Base-by-base conservation (phyloP, 208 protist genomes). In the Trypanosoma conorhini region DNA sequence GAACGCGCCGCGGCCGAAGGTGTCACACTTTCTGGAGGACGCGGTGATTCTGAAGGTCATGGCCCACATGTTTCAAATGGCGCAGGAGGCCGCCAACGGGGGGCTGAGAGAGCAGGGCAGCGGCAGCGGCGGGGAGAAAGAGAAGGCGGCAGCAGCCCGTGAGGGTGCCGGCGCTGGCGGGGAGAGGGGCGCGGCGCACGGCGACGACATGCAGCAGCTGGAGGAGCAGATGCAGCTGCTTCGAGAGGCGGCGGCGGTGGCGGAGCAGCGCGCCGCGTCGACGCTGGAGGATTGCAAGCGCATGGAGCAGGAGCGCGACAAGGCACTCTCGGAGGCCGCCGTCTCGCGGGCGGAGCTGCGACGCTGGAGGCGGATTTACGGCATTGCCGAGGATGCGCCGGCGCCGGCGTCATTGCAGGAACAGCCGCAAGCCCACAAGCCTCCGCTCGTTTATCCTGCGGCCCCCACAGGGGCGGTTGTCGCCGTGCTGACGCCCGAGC, bases 251-350 rank as follows among this genome's bases (percentile, higher is more conserved):
- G 77, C 62, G 0, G 68, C 77, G 21, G 73, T 81, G 40, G 73
- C 85, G 9, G 89, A 88, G 77, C 71, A 67, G 30, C 83, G 74
- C 54, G 68, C 71, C 8, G 79, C 42, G 26, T 60, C 66, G n/a
- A 50, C 80, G 1, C 58, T 70, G 12, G 54, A 55, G 22, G 65
- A 79, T 22, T 73, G 67, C 50, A 65, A 56, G 24, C 65, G 62
- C 10, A 64, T 87, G 8, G 82, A 92, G 67, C 67, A 66, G 50
- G 78, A 81, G 68, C 79, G 87, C 38, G 82, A 95, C 55, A 79
- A 82, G 56, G 86, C 87, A 1, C 79, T 82, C 40, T 95, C 89
- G 24, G 89, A 95, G 72, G 89, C 87, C 0, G 89, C 87, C 9
- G 67, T 93, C 3, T 83, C 83, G 19, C 73, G 83, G 31, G 83